Conservation (phyloP, 1,284 basidiomycete genomes). For the Peniophora sp. region DNA sequence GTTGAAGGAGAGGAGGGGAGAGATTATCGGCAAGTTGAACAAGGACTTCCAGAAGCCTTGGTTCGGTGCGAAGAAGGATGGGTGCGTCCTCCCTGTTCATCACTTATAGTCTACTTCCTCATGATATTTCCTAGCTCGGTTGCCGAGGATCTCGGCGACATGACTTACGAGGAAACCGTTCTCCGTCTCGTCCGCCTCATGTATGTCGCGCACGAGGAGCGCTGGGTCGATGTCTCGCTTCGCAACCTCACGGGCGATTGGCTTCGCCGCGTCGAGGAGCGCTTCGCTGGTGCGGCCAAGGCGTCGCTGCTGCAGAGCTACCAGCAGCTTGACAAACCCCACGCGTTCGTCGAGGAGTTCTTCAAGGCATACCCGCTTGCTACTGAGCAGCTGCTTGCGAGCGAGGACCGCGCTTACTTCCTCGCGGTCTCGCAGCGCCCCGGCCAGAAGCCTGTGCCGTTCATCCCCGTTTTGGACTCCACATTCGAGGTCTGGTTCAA, state of each 20-base stretch:
- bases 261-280: conserved; percentile 93
- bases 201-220: conserved; percentile 85
- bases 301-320: conserved; percentile 89
- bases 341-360: conserved; percentile 74
- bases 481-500: conserved; percentile 98
- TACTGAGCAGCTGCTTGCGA: conserved; percentile 81
- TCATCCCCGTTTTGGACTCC: conserved; percentile 94
- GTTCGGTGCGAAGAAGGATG: conserved; percentile 95
- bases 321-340: conserved; percentile 76
- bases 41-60: conserved; percentile 94
- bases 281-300: conserved; percentile 85
- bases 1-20: conserved; percentile 82
- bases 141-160: conserved; percentile 84
- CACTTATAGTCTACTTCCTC: no score
- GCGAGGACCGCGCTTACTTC: conserved; percentile 95
- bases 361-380: conserved; percentile 82
- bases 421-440: conserved; percentile 90
- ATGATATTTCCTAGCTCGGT: conserved; percentile 32
- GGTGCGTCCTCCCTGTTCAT: no score
- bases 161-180: conserved; percentile 98
- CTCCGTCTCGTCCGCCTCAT: conserved; percentile 88
- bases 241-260: conserved; percentile 96
- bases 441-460: conserved; percentile 97
- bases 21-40: conserved; percentile 90
- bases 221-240: conserved; percentile 93